Conservation (phyloP, 2,329 filamentous ascomycete species). For the Pseudogymnoascus sp. region DNA sequence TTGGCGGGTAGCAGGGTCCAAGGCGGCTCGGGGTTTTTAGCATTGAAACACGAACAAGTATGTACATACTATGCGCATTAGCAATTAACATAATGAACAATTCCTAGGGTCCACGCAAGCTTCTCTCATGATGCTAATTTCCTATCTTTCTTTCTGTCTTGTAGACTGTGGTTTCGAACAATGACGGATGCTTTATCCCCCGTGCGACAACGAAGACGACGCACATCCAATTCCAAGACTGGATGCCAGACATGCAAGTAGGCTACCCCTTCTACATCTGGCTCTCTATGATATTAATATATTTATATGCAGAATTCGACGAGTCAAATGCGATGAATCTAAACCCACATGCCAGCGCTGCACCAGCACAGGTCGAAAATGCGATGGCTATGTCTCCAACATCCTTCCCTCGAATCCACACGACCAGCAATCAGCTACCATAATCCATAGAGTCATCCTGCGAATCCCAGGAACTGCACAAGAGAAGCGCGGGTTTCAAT, state of each 20-base stretch:
- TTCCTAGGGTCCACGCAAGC: neutral
- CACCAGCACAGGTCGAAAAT: slow-evolving; percentile 20
- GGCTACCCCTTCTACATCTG: neutral
- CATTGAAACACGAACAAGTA: neutral
- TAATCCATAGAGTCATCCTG: neutral
- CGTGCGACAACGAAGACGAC: neutral
- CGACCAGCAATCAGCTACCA: neutral
- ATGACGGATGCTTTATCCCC: neutral
- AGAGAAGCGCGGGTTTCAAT: slow-evolving; percentile 23
- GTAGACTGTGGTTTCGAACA: neutral
- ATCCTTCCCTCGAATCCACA: slow-evolving; percentile 6
- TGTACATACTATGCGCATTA: neutral
- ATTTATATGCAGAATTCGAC: slow-evolving; percentile 19
- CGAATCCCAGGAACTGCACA: slow-evolving; percentile 17
- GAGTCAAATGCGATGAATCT: slow-evolving; percentile 26
- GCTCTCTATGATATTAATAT: neutral
- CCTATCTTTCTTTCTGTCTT: neutral
- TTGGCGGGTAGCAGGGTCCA: neutral
- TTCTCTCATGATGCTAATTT: neutral
- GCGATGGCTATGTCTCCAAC: slow-evolving; percentile 19
- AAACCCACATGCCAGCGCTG: slow-evolving; percentile 25
- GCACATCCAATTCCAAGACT: slow-evolving; percentile 10
- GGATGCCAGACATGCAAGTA: slow-evolving; percentile 24
- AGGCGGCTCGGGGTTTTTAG: neutral
- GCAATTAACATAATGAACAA: neutral